phyloP scores from a whole-genome alignment of 768 basidiomycete genomes.

The Cubamyces sp. region DNA sequence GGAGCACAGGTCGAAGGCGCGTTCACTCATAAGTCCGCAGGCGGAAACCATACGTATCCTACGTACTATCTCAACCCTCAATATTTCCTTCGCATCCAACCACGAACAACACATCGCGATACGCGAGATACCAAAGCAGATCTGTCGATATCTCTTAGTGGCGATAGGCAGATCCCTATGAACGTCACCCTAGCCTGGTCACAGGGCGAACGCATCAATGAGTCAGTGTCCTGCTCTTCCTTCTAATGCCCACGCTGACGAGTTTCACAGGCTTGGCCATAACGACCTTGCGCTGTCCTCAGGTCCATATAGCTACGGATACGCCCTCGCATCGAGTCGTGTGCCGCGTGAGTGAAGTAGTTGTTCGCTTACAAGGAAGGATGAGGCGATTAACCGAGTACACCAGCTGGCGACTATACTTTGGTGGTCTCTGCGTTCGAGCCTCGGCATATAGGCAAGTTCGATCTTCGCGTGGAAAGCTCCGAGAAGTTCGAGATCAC shows the following conservation, averaged over 20 bases:
- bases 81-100: conserved; percentile 67
- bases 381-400: background rate
- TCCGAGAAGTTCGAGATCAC: conserved; percentile 62
- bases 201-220: conserved; percentile 69
- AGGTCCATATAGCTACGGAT: conserved; percentile 82
- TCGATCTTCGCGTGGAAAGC: conserved; percentile 65
- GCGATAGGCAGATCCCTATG: conserved; percentile 68
- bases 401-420: conserved; percentile 76
- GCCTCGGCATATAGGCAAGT: conserved; percentile 65
- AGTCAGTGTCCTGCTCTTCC: conserved; percentile 52
- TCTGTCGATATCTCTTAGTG: conserved; percentile 52
- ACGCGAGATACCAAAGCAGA: conserved; percentile 39
- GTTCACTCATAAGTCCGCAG: conserved; percentile 73
- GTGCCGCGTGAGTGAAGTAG: conserved; percentile 52
- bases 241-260: background rate
- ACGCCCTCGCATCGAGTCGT: conserved; percentile 56
- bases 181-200: conserved; percentile 79
- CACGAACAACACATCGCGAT: conserved; percentile 27
- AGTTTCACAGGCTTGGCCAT: conserved; percentile 49
- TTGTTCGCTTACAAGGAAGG: conserved; percentile 10
- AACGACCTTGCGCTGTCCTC: conserved; percentile 76
- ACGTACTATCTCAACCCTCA: conserved; percentile 93
- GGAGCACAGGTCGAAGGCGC: conserved; percentile 57
- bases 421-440: conserved; percentile 87
- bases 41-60: conserved; percentile 80